Evolutionary conservation across 805 yeast genomes (phyloP).

Genomic region (Nakazawaea wickerhamii): DNA sequence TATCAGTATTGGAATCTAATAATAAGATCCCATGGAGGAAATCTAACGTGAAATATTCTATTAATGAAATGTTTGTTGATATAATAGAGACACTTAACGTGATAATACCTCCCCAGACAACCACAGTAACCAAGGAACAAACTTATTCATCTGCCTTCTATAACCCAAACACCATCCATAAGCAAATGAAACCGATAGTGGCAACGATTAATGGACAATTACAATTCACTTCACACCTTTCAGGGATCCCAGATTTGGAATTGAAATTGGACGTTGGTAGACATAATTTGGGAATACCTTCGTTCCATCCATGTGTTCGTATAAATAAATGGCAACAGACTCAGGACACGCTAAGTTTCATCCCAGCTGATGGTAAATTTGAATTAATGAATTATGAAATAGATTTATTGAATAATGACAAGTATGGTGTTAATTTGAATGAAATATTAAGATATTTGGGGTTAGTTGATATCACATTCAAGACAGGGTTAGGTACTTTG

Average conservation of each 20-base stretch:
- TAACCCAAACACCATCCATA: constrained; percentile 19
- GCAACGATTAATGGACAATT: constrained; percentile 62
- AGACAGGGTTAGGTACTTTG: constrained; percentile 45
- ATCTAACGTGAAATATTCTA: constrained; percentile 60
- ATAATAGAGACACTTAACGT: constrained; percentile 60
- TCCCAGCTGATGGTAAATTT: constrained; percentile 85
- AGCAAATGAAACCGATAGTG: constrained; percentile 31
- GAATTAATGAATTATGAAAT: constrained; percentile 58
- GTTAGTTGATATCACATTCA: constrained; percentile 48
- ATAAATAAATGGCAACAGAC: constrained; percentile 41
- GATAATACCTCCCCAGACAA: constrained; percentile 34
- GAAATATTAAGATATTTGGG: constrained; percentile 33
- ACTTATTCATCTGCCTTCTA: constrained; percentile 18
- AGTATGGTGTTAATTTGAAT: constrained; percentile 19
- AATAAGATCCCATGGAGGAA: constrained; percentile 72
- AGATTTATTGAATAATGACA: constrained; percentile 35
- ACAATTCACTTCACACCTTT: constrained; percentile 59
- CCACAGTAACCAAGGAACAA: constrained; percentile 12
- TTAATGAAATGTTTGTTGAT: constrained; percentile 85
- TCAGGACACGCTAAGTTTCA: constrained; percentile 48
- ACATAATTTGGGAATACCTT: constrained; percentile 48
- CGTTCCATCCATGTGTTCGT: constrained; percentile 69
- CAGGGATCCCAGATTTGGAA: constrained; percentile 72
- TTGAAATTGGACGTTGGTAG: constrained; percentile 45
- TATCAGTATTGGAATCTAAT: constrained; percentile 25